A percentile compares a stretch with the other conserved stretches of the same genome.
These are phyloP conservation scores for Naegleria lovaniensis DNA, from an alignment of 208 protist genomes.

Conservation along the genomic window DNA sequence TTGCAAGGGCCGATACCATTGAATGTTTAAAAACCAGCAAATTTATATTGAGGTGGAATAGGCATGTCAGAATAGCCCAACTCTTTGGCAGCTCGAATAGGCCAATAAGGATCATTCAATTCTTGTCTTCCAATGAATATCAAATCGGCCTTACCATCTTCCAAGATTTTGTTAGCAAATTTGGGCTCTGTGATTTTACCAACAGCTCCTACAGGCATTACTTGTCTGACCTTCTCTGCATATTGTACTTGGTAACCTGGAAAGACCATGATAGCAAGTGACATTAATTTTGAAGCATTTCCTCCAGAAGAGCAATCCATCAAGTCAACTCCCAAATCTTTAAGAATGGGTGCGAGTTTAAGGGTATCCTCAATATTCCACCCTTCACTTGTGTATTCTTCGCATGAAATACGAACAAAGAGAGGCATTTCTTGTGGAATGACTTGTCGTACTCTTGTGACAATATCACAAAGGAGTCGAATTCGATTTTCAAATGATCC, in stretches of 20 bases:
- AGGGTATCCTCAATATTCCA: conserved; percentile 39
- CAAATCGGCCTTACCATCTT: conserved; percentile 37
- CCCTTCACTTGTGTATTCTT: conserved; percentile 37
- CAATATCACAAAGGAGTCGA: conserved; percentile 38
- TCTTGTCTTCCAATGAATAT: conserved; percentile 34
- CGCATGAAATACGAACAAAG: conserved; percentile 29
- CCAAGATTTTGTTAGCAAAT: conserved; percentile 35
- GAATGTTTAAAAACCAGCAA: too few species aligned
- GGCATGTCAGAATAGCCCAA: conserved; percentile 35
- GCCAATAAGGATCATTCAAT: conserved; percentile 44
- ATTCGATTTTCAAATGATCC: conserved; percentile 32
- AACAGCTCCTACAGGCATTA: conserved; percentile 33
- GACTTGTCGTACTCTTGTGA: conserved; percentile 4
- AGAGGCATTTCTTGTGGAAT: conserved; percentile 38
- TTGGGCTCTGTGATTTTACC: conserved; percentile 36
- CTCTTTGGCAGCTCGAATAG: conserved; percentile 36
- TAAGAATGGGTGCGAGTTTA: conserved; percentile 32
- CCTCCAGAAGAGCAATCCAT: conserved; percentile 42
- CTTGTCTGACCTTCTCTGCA: conserved; percentile 34
- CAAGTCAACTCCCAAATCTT: conserved; percentile 39
- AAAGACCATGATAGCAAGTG: not conserved
- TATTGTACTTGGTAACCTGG: conserved; percentile 40
- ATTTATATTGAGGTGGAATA: conserved; percentile 37
- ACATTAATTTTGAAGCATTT: not conserved
- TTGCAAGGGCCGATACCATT: not conserved